Conservation (phyloP, 179 eudicot genomes). For the Beta lomatogona region DNA sequence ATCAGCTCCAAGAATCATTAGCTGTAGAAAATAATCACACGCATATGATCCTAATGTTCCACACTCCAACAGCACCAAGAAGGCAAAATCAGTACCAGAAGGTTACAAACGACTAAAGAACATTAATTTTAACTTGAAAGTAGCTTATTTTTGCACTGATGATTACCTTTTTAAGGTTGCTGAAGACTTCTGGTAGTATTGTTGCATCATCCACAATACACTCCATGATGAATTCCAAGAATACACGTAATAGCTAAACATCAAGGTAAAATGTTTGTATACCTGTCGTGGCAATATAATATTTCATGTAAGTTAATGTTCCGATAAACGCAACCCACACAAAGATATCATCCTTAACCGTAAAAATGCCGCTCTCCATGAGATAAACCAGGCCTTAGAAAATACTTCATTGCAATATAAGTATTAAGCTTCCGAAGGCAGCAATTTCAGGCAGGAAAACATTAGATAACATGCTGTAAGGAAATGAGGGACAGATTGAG, state of each 20-base stretch:
- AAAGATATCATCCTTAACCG: background rate
- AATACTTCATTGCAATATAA: background rate
- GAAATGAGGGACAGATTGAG: background rate
- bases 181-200: slow-evolving; percentile 5
- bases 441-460: background rate
- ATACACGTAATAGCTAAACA: background rate
- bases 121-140: background rate
- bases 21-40: background rate
- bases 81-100: background rate
- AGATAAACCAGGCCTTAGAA: background rate
- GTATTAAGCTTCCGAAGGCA: background rate
- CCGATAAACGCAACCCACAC: background rate
- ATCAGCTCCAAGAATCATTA: background rate
- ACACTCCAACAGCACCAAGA: background rate
- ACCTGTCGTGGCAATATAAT: slow-evolving; percentile 8
- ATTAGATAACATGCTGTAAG: background rate
- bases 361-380: background rate
- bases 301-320: background rate
- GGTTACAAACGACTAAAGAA: background rate
- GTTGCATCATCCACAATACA: background rate
- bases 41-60: background rate
- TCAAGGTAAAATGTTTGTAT: slow-evolving; percentile 3
- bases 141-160: background rate
- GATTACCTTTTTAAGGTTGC: slow-evolving; percentile 17
- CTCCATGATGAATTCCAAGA: slow-evolving; percentile 10